A percentile compares a stretch with the other conserved stretches of the same genome.
These are phyloP conservation scores for Pneumocystis carinii DNA, from an alignment of 1,139 yeast species.

Conservation along the genomic window DNA sequence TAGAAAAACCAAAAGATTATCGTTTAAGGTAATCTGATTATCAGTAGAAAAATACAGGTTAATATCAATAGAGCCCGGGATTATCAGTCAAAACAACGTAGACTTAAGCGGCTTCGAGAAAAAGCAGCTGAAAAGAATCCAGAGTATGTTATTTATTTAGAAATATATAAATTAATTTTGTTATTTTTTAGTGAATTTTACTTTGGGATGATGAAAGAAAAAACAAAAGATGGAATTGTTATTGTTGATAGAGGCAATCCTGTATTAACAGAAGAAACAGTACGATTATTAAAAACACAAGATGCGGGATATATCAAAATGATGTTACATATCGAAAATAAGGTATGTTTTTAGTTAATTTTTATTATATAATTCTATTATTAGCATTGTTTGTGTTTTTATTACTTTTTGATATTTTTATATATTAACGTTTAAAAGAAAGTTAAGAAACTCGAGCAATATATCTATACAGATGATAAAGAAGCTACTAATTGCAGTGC, in stretches of 20 bases:
- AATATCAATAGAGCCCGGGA: conserved; percentile 41
- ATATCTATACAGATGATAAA: neutral
- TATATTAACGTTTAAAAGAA: neutral
- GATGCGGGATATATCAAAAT: conserved; percentile 57
- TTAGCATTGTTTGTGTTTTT: neutral
- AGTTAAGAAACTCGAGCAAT: neutral
- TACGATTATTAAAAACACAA: conserved; percentile 71
- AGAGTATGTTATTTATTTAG: conserved; percentile 28
- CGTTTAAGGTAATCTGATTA: conserved; percentile 35
- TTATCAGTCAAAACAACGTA: conserved; percentile 76
- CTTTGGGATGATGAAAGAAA: conserved; percentile 69
- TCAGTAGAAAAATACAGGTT: no score
- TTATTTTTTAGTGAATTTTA: conserved; percentile 44
- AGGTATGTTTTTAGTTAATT: neutral
- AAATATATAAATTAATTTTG: neutral
- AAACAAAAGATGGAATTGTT: conserved; percentile 58
- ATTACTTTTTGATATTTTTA: neutral
- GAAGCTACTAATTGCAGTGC: neutral
- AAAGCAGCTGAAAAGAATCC: conserved; percentile 69
- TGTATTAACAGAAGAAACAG: conserved; percentile 50
- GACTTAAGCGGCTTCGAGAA: conserved; percentile 54
- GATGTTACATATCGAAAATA: neutral
- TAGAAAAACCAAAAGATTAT: conserved; percentile 92
- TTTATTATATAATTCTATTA: neutral
- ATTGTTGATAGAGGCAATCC: conserved; percentile 37